Conservation (phyloP, 257 asterid genomes). For the Nicotiana obtusifolia region DNA sequence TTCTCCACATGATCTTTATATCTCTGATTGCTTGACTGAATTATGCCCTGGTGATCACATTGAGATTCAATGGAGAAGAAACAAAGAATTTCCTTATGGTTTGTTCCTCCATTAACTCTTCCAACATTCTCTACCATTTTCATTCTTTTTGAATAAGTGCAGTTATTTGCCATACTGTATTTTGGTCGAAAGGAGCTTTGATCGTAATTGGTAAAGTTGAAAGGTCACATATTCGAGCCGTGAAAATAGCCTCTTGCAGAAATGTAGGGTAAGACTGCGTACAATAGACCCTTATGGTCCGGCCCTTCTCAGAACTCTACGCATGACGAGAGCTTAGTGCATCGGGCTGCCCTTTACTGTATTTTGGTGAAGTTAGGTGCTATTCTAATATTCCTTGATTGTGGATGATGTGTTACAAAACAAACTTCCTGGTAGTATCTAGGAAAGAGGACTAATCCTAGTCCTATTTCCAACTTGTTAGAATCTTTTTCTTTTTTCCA, state of each 20-base stretch:
- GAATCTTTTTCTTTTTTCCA: neutral
- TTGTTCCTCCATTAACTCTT: conserved; percentile 18
- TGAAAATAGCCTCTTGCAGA: too few species aligned
- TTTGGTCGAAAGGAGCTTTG: too few species aligned
- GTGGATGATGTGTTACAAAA: conserved; percentile 5
- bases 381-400: neutral
- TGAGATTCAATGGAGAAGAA: conserved; percentile 93
- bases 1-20: conserved; percentile 57
- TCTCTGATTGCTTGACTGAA: conserved; percentile 64
- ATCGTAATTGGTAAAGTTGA: too few species aligned
- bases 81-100: conserved; percentile 86
- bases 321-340: too few species aligned
- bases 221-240: too few species aligned
- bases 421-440: neutral
- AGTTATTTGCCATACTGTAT: neutral
- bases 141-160: neutral
- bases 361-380: neutral
- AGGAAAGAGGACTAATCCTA: neutral
- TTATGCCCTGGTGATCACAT: conserved; percentile 73
- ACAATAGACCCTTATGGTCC: too few species aligned
- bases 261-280: too few species aligned
- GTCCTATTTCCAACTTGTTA: neutral
- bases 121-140: neutral
- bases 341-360: too few species aligned
- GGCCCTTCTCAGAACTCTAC: rapidly evolving